Base-by-base conservation (phyloP, 2,329 filamentous ascomycete genomes). In the Dothiorella sarmentorum region DNA sequence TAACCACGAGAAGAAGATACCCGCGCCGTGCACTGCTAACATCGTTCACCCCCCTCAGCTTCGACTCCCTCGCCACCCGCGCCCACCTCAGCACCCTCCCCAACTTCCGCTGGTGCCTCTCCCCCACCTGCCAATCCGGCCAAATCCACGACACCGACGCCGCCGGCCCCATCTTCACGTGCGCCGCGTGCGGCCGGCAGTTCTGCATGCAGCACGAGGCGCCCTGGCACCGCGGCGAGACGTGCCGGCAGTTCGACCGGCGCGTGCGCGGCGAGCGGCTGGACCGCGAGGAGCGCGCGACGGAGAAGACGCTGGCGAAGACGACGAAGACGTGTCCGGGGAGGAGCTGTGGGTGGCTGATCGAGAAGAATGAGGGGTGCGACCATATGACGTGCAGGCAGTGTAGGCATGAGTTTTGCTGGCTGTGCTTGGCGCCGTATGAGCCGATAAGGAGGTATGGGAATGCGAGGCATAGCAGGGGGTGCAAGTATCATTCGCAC, bases 81-180 rank as follows among this genome's bases (percentile, higher is more conserved):
- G 73, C 74, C 10, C 75, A 74, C 10, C 69, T 83, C 56, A 73
- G 75, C 17, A 65, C 70, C 18, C 68, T 77, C 1, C 69, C 74
- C 0, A 76, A 76, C 29, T 85, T 83, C 62, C 67, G 76, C 13
- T 83, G 80, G 78, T 86, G 83, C 63, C 75, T 82, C 1, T 59
- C 61, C 7, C 69, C 79, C 0, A 72, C 70, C 2, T 86, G 83
- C 63, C 74, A 71, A 7, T 77, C 74, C 1, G 82, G 82, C 0
- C 82, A 85, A 62, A 71, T 82, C 2, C 82, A 84, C 45, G 70
- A 73, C 1, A 72, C 67, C 3, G 76, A 76, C 15, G 58, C 63
- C 1, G 65, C 64, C 1, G 70, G 74, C 3, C 75, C 78, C 0
- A 78, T 76, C 17, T 76, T 77, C 65, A 59, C 66, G 4, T 78